A percentile compares a stretch with the other conserved stretches of the same genome.
Evolutionary conservation across 371 early-diverging fungal genomes (phyloP).

Genomic region (Nematocida ausubeli): DNA sequence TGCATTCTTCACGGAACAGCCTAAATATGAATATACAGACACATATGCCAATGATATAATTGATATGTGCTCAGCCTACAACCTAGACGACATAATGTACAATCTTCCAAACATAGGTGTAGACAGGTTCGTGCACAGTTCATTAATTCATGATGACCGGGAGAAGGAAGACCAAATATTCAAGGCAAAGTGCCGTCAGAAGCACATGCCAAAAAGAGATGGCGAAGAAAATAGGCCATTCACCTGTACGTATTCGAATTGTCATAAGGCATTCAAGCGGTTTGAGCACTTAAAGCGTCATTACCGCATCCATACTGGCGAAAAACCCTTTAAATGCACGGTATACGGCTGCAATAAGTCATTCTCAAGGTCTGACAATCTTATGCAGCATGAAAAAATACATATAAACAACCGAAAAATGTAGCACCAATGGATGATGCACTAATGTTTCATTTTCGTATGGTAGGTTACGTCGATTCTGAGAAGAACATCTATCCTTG

Average conservation of each 20-base stretch:
- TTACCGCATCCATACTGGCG: constrained; percentile 79
- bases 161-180: neutral
- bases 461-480: too few relatives aligned
- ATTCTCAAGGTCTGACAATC: constrained; percentile 80
- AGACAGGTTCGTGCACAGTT: neutral
- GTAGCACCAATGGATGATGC: neutral
- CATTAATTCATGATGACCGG: neutral
- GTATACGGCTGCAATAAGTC: constrained; percentile 72
- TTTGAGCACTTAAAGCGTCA: constrained; percentile 77
- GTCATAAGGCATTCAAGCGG: constrained; percentile 75
- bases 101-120: constrained; percentile 2
- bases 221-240: constrained; percentile 61
- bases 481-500: too few relatives aligned
- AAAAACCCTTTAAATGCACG: constrained; percentile 76
- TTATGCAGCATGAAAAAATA: constrained; percentile 70
- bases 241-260: constrained; percentile 70
- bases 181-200: constrained; percentile 14
- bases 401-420: constrained; percentile 45
- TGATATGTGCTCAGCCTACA: constrained; percentile 47
- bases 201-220: constrained; percentile 52
- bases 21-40: constrained; percentile 2
- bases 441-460: too few relatives aligned
- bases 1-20: constrained; percentile 4
- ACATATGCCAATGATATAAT: constrained; percentile 46
- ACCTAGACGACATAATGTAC: constrained; percentile 32